A percentile compares a stretch with the other conserved stretches of the same genome.
Evolutionary conservation across 257 asterid genomes (phyloP).

Genomic region (Petunia axillaris): DNA sequence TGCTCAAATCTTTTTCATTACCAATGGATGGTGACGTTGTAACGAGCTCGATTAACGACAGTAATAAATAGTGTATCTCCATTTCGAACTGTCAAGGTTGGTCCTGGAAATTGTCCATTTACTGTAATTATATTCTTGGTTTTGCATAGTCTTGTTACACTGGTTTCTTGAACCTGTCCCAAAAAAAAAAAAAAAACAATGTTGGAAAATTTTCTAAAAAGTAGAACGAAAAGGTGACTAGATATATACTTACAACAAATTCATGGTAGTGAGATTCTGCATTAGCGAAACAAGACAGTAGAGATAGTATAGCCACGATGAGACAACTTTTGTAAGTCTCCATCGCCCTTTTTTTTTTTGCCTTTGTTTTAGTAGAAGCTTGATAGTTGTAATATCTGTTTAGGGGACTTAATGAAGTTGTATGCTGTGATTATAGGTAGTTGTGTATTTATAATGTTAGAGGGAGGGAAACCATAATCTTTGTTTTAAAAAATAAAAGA

Average conservation of each 20-base stretch:
- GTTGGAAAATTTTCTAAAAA: neutral
- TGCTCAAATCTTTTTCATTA: conserved; percentile 22
- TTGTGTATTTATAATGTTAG: conserved; percentile 43
- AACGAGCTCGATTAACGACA: conserved; percentile 59
- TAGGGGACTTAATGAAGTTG: neutral
- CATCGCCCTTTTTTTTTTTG: conserved; percentile 32
- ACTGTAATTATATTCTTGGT: conserved; percentile 56
- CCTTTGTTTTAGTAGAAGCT: conserved; percentile 21
- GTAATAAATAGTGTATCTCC: conserved; percentile 57
- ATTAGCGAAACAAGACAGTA: conserved; percentile 33
- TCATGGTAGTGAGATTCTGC: conserved; percentile 57
- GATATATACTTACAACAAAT: conserved; percentile 43
- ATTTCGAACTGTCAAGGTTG: conserved; percentile 53
- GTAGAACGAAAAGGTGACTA: neutral
- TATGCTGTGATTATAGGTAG: conserved; percentile 24
- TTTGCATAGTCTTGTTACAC: conserved; percentile 59
- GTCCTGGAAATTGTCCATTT: conserved; percentile 80
- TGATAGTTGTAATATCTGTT: conserved; percentile 27
- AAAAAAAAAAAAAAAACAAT: neutral
- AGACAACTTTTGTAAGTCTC: conserved; percentile 21
- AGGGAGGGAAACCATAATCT: neutral
- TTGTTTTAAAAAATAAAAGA: neutral
- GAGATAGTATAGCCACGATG: conserved; percentile 33
- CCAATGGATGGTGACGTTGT: conserved; percentile 70
- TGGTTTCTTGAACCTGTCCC: conserved; percentile 55